These are phyloP conservation scores for Phytopythium litorale DNA, from an alignment of 352 stramenopile genomes.

Conservation along the genomic window DNA sequence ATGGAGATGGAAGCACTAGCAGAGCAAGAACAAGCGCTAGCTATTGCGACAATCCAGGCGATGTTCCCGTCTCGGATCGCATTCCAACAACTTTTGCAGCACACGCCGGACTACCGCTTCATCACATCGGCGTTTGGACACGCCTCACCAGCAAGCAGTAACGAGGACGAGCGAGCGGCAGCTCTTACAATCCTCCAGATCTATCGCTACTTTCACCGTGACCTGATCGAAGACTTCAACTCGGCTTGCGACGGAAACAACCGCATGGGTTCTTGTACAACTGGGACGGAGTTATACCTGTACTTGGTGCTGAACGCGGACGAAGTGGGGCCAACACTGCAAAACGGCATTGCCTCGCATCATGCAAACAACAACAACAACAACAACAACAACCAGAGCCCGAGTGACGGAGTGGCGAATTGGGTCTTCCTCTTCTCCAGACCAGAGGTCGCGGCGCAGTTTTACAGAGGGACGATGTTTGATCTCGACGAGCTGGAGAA, in stretches of 20 bases:
- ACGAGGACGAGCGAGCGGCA: background rate
- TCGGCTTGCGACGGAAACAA: background rate
- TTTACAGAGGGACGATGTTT: conserved; percentile 23
- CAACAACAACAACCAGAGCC: background rate
- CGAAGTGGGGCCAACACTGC: conserved; percentile 27
- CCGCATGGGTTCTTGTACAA: background rate
- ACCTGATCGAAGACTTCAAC: conserved; percentile 28
- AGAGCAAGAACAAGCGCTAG: conserved; percentile 33
- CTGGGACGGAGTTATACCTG: conserved; percentile 30
- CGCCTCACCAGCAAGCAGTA: conserved; percentile 1
- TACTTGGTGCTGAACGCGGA: conserved; percentile 35
- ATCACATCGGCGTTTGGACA: conserved; percentile 36
- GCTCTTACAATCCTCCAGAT: conserved; percentile 34
- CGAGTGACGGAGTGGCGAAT: background rate
- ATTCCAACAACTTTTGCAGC: conserved; percentile 41
- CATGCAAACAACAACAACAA: too few relatives aligned
- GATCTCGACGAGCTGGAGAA: conserved; percentile 19
- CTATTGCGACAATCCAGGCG: conserved; percentile 32
- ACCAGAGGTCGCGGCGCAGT: conserved; percentile 23
- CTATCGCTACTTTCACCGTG: conserved; percentile 41
- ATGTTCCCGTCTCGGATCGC: conserved; percentile 25
- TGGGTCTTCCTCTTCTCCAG: conserved; percentile 45
- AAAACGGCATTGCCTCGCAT: conserved; percentile 22
- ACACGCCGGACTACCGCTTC: conserved; percentile 42
- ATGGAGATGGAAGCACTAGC: conserved; percentile 47